These are phyloP conservation scores for Verticillium zaregamsianum DNA, from an alignment of 2,329 filamentous ascomycete genomes.

Conservation along the genomic window DNA sequence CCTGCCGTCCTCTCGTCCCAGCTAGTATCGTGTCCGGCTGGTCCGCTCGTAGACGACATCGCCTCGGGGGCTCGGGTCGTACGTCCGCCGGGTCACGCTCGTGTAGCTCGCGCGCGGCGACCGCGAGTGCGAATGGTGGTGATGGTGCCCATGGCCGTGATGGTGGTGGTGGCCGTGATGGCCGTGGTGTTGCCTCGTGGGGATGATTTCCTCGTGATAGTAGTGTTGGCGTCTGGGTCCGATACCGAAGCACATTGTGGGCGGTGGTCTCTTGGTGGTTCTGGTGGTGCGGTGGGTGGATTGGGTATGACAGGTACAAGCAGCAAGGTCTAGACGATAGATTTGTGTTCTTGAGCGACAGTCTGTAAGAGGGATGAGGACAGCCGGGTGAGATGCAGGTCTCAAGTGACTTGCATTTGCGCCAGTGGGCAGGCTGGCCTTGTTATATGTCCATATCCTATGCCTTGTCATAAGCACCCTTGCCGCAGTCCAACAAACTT, in stretches of 20 bases:
- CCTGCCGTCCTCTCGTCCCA: too few relatives aligned
- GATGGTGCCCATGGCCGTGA: slow-evolving; percentile 27
- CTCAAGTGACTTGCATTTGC: not conserved
- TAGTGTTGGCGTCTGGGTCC: slow-evolving; percentile 42
- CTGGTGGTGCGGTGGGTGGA: not conserved
- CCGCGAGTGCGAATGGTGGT: slow-evolving; percentile 22
- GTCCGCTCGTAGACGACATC: slow-evolving; percentile 40
- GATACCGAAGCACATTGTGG: slow-evolving; percentile 44
- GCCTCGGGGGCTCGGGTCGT: slow-evolving; percentile 36
- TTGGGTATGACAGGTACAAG: not conserved
- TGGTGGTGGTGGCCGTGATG: slow-evolving; percentile 29
- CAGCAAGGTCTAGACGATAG: not conserved
- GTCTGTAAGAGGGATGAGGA: not conserved
- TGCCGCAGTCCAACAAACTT: not conserved
- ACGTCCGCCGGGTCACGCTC: slow-evolving; percentile 30
- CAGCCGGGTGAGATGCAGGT: not conserved
- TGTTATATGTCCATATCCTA: not conserved
- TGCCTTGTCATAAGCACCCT: not conserved
- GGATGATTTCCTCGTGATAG: slow-evolving; percentile 51
- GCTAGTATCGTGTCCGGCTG: slow-evolving; percentile 27
- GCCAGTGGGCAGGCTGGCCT: not conserved
- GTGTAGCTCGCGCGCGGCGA: slow-evolving; percentile 40
- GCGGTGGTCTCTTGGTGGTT: not conserved
- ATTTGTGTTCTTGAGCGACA: not conserved
- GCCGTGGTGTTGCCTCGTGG: slow-evolving; percentile 32